Conservation (phyloP, 345 rosid genomes). For the Salix koriyanagi region DNA sequence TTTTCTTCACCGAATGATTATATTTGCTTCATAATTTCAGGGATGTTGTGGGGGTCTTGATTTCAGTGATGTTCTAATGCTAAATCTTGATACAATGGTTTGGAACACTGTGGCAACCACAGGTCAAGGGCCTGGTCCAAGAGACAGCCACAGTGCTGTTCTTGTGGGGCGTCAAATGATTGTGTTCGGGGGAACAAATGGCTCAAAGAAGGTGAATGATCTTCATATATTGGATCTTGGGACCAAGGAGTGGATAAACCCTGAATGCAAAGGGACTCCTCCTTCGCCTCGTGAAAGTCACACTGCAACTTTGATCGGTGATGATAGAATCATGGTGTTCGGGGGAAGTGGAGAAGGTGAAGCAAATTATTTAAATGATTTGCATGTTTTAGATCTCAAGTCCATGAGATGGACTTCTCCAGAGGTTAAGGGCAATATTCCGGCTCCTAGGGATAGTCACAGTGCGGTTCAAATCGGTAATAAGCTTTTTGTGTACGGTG, state of each 20-base stretch:
- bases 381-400: slow-evolving; percentile 57
- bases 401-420: slow-evolving; percentile 64
- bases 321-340: slow-evolving; percentile 48
- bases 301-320: slow-evolving; percentile 55
- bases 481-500: slow-evolving; percentile 58
- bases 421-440: slow-evolving; percentile 47
- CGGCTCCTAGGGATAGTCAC: slow-evolving; percentile 74
- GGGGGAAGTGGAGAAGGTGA: slow-evolving; percentile 85
- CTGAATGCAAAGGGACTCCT: slow-evolving; percentile 41
- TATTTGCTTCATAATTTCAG: slow-evolving; percentile 21
- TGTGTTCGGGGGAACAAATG: slow-evolving; percentile 73
- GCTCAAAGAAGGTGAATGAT: slow-evolving; percentile 63
- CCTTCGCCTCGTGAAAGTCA: slow-evolving; percentile 74
- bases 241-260: slow-evolving; percentile 52
- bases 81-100: slow-evolving; percentile 47
- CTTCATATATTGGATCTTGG: slow-evolving; percentile 55
- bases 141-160: slow-evolving; percentile 76
- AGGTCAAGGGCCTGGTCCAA: slow-evolving; percentile 66
- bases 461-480: slow-evolving; percentile 46
- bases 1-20: background rate
- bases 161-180: slow-evolving; percentile 55
- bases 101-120: slow-evolving; percentile 51
- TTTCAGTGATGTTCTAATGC: slow-evolving; percentile 60
- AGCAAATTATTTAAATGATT: slow-evolving; percentile 68
- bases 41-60: slow-evolving; percentile 76